Evolutionary conservation across 768 basidiomycete species (phyloP).

Genomic region (Paxillus ammoniavirescens): DNA sequence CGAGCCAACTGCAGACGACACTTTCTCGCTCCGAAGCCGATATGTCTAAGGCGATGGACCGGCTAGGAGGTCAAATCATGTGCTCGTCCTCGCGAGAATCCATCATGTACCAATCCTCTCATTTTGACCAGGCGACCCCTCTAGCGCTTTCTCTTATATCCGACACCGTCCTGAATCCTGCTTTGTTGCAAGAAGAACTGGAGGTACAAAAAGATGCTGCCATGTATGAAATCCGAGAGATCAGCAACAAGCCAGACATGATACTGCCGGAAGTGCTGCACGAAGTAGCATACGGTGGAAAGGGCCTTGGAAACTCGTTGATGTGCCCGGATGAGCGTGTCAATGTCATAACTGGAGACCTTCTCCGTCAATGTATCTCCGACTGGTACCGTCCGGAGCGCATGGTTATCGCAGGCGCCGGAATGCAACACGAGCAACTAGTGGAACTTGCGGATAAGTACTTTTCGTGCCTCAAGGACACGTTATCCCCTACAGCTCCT

Average conservation of each 20-base stretch:
- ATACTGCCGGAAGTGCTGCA: slow-evolving; percentile 91
- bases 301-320: slow-evolving; percentile 86
- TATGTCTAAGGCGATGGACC: slow-evolving; percentile 80
- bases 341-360: slow-evolving; percentile 55
- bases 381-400: slow-evolving; percentile 92
- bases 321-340: slow-evolving; percentile 87
- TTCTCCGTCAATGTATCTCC: slow-evolving; percentile 61
- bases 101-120: slow-evolving; percentile 97
- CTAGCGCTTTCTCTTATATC: slow-evolving; percentile 85
- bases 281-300: slow-evolving; percentile 73
- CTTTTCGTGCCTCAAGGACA: slow-evolving; percentile 66
- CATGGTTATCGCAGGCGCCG: slow-evolving; percentile 94
- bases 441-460: slow-evolving; percentile 83
- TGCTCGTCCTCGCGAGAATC: slow-evolving; percentile 90
- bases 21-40: slow-evolving; percentile 64
- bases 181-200: slow-evolving; percentile 76
- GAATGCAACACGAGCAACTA: slow-evolving; percentile 86
- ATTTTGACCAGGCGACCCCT: slow-evolving; percentile 81
- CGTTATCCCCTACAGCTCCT: slow-evolving; percentile 20
- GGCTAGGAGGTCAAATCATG: slow-evolving; percentile 87
- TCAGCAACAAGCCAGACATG: slow-evolving; percentile 87
- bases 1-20: slow-evolving; percentile 57
- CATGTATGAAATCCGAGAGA: slow-evolving; percentile 86
- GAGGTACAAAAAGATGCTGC: slow-evolving; percentile 83
- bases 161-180: slow-evolving; percentile 83